These are phyloP conservation scores for Kingdonia uniflora DNA, from an alignment of 164 flowering plant genomes.

Conservation along the genomic window DNA sequence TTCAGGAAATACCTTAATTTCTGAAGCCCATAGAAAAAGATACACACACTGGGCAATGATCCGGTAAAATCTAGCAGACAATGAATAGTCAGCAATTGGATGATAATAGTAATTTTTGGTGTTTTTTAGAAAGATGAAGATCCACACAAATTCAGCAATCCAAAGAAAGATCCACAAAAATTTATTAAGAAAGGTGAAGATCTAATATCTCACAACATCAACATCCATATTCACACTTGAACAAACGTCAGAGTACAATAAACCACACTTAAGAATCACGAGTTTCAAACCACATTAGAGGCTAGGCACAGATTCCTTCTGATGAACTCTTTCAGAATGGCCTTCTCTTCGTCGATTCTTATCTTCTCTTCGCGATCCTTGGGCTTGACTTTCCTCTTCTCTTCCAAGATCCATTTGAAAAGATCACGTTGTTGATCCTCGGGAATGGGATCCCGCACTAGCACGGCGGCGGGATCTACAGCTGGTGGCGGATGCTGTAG, in stretches of 20 bases:
- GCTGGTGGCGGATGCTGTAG: conserved; percentile 11
- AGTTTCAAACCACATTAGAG: conserved; percentile 13
- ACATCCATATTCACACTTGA: neutral
- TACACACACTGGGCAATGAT: too few species aligned
- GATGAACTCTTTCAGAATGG: conserved; percentile 67
- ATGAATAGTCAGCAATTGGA: too few species aligned
- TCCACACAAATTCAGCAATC: too few species aligned
- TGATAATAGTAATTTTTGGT: too few species aligned
- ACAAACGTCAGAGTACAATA: neutral
- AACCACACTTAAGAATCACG: conserved; percentile 4
- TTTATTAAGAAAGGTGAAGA: neutral
- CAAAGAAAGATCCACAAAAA: too few species aligned
- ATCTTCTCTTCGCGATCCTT: conserved; percentile 57
- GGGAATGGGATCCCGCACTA: conserved; percentile 44
- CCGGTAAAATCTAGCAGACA: too few species aligned
- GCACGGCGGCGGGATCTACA: conserved; percentile 17
- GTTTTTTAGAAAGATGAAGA: too few species aligned
- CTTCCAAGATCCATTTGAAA: conserved; percentile 80
- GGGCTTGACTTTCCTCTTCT: conserved; percentile 70
- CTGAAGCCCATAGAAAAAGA: too few species aligned
- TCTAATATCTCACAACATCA: neutral
- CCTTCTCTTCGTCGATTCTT: conserved; percentile 77
- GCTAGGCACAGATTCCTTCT: conserved; percentile 49
- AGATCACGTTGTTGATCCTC: conserved; percentile 63
- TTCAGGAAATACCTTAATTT: too few species aligned